These are phyloP conservation scores for Sporisorium reilianum DNA, from an alignment of 1,284 basidiomycete genomes.

Conservation along the genomic window DNA sequence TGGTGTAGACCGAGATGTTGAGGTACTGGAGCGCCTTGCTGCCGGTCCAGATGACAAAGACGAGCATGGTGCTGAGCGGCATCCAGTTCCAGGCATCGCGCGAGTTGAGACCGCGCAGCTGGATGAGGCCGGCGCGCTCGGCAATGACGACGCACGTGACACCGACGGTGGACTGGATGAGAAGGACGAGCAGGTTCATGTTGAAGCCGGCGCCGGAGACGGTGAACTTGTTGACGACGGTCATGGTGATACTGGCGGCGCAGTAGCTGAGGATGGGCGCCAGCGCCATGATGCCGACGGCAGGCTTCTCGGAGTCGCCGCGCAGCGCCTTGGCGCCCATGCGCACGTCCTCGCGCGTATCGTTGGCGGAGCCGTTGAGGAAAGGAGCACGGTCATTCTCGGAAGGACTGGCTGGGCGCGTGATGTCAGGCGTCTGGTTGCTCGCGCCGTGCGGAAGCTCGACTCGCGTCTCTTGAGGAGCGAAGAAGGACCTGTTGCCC, in stretches of 20 bases:
- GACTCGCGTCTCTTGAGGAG: conserved; percentile 46
- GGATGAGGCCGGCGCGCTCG: conserved; percentile 85
- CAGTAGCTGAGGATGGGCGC: conserved; percentile 91
- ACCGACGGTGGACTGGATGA: conserved; percentile 85
- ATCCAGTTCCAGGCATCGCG: conserved; percentile 93
- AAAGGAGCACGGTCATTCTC: conserved; percentile 51
- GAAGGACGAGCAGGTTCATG: conserved; percentile 95
- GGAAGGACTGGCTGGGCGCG: conserved; percentile 48
- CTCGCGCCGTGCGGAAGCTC: conserved; percentile 38
- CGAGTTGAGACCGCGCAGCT: conserved; percentile 85
- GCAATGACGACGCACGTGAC: conserved; percentile 80
- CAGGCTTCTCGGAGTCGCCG: conserved; percentile 34
- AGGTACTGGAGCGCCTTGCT: conserved; percentile 83
- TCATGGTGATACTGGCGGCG: conserved; percentile 95
- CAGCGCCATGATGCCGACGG: conserved; percentile 71
- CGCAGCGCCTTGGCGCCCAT: conserved; percentile 48
- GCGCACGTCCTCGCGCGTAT: conserved; percentile 40
- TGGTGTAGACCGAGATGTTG: conserved; percentile 74
- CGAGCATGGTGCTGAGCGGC: conserved; percentile 91
- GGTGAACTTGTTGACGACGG: conserved; percentile 97
- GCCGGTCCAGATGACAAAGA: conserved; percentile 96
- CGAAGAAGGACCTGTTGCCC: conserved; percentile 52
- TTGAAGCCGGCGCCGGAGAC: conserved; percentile 93
- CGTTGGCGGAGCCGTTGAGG: conserved; percentile 30
- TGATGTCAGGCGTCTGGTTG: conserved; percentile 42